Percentiles rank a stretch among this genome's conserved stretches.
Conservation (phyloP, 768 basidiomycete species). For the Cantharellus anzutake region DNA sequence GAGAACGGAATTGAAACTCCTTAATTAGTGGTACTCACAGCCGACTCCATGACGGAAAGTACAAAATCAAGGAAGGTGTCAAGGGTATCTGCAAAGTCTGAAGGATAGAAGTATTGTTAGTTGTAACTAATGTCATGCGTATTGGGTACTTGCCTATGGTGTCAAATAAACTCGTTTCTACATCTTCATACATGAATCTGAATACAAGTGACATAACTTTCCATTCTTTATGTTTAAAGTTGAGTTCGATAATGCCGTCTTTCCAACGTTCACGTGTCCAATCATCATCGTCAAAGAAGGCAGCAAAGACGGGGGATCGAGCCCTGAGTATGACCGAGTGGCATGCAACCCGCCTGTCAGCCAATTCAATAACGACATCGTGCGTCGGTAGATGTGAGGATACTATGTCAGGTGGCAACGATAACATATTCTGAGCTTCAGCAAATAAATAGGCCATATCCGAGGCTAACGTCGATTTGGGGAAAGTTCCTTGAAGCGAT, state of each 20-base stretch:
- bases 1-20: slow-evolving; percentile 4
- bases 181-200: slow-evolving; percentile 57
- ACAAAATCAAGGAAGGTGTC: slow-evolving; percentile 74
- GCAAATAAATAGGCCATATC: slow-evolving; percentile 36
- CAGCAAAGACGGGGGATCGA: slow-evolving; percentile 64
- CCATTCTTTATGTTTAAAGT: slow-evolving; percentile 57
- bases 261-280: slow-evolving; percentile 58
- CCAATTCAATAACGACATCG: slow-evolving; percentile 55
- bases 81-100: slow-evolving; percentile 41
- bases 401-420: not conserved
- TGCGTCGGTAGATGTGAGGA: not conserved
- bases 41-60: slow-evolving; percentile 70
- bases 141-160: slow-evolving; percentile 32
- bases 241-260: slow-evolving; percentile 36
- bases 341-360: slow-evolving; percentile 39
- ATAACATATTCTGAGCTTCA: slow-evolving; percentile 7
- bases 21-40: slow-evolving; percentile 28
- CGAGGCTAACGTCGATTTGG: slow-evolving; percentile 26
- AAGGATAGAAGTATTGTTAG: not conserved
- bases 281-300: slow-evolving; percentile 62
- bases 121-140: not conserved
- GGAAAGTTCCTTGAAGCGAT: slow-evolving; percentile 37
- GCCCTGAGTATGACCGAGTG: slow-evolving; percentile 68
- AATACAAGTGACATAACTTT: slow-evolving; percentile 58
- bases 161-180: slow-evolving; percentile 48